Evolutionary conservation across 1,284 basidiomycete species (phyloP).

Genomic region (Moniliophthora roreri): DNA sequence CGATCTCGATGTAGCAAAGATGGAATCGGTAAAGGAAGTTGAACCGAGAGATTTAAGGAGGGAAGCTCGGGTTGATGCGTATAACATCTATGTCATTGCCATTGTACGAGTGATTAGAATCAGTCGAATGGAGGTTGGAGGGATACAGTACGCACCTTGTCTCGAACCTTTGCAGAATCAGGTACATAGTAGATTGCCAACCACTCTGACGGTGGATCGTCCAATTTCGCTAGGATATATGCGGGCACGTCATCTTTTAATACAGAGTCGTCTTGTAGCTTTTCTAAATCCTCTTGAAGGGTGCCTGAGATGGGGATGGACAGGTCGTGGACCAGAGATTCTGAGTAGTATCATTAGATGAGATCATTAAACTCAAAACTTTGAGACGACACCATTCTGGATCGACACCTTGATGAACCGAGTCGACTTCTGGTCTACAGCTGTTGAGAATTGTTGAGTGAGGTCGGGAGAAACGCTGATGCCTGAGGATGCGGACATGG

Average conservation of each 20-base stretch:
- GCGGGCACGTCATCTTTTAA: conserved; percentile 63
- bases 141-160: conserved; percentile 66
- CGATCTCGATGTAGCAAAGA: conserved; percentile 80
- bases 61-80: conserved; percentile 80
- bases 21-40: conserved; percentile 70
- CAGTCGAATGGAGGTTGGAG: too few species aligned
- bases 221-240: conserved; percentile 69
- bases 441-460: conserved; percentile 52
- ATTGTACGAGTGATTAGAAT: too few species aligned
- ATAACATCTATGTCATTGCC: conserved; percentile 79
- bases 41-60: conserved; percentile 79
- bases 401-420: conserved; percentile 78
- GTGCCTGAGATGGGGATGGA: conserved; percentile 47
- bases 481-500: conserved; percentile 72
- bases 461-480: conserved; percentile 58
- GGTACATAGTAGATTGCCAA: conserved; percentile 75
- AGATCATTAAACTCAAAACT: conserved; percentile 17
- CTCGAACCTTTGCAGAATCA: conserved; percentile 69
- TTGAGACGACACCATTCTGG: conserved; percentile 53
- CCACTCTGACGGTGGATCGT: conserved; percentile 64
- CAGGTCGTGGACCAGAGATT: conserved; percentile 61
- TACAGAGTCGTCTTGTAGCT: conserved; percentile 46
- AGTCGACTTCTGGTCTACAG: conserved; percentile 45
- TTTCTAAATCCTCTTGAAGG: conserved; percentile 58
- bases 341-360: conserved; percentile 38